phyloP scores from a whole-genome alignment of 1,139 yeast genomes.

The Pneumocystis murina region DNA sequence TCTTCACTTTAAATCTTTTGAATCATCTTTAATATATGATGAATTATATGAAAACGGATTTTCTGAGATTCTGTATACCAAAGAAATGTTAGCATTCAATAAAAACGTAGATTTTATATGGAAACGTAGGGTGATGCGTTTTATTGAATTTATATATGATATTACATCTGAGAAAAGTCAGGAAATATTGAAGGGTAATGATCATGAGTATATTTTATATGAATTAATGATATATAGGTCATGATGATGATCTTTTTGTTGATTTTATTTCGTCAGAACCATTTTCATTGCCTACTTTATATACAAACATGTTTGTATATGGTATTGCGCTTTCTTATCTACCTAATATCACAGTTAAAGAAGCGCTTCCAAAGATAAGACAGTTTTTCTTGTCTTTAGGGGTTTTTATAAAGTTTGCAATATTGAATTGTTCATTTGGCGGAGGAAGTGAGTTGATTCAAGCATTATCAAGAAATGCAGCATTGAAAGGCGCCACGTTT shows the following conservation, averaged over 20 bases:
- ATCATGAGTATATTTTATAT: slow-evolving; percentile 31
- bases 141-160: slow-evolving; percentile 72
- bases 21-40: slow-evolving; percentile 86
- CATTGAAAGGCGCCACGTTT: slow-evolving; percentile 94
- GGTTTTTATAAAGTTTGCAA: slow-evolving; percentile 89
- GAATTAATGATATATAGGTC: slow-evolving; percentile 24
- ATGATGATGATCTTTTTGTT: neutral
- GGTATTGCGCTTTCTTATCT: slow-evolving; percentile 69
- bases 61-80: slow-evolving; percentile 52
- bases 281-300: slow-evolving; percentile 1
- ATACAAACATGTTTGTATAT: slow-evolving; percentile 29
- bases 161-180: slow-evolving; percentile 43
- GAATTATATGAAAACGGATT: neutral
- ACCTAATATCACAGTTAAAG: slow-evolving; percentile 46
- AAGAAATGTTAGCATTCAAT: slow-evolving; percentile 88
- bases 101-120: slow-evolving; percentile 61
- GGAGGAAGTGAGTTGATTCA: slow-evolving; percentile 94
- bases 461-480: slow-evolving; percentile 95
- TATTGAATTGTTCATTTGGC: slow-evolving; percentile 80
- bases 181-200: slow-evolving; percentile 38
- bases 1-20: slow-evolving; percentile 78
- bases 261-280: slow-evolving; percentile 2
- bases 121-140: slow-evolving; percentile 79
- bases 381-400: slow-evolving; percentile 77
- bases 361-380: slow-evolving; percentile 65